Base-by-base conservation (phyloP, 2,329 filamentous ascomycete species). In the Pseudocercospora macadamiae region DNA sequence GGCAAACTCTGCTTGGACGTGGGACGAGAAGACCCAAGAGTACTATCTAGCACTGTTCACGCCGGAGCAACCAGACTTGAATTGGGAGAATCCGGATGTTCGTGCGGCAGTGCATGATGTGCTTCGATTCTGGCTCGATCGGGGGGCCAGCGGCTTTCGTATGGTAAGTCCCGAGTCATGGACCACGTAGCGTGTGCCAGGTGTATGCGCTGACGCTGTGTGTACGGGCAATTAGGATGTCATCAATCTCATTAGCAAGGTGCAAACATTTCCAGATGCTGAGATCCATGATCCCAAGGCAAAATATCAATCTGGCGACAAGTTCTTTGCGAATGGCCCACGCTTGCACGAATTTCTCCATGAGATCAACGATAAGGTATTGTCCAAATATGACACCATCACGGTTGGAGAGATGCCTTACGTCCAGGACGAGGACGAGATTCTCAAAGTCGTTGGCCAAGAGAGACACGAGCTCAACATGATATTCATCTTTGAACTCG, bases 331-430 rank as follows among this genome's bases (percentile, higher is more conserved):
- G 57, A 86, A 86, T 51, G 84, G 84, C 0, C 84, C 84, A 0
- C 75, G 82, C 2, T 74, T 86, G 53, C 83, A 86, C 64, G 83
- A 86, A 54, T 86, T 78, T 61, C 73, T 87, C 51, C 77, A 79
- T 44, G 83, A 81, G 28, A 76, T 86, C 55, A 78, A 84, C 4
- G 70, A 75, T 30, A 76, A 78, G 18, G 78, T 86, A 0, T 72
- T 87, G 1, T 77, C 78, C 48, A 78, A 84, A 54, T 86, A 86
- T 63, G 79, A 82, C 64, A 80, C 83, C 2, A 82, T 86, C 58
- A 84, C 83, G 8, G 83, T 86, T 0, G 84, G 84, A 19, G 84
- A 86, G 67, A 86, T 86, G 82, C 83, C 84, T 0, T 81, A 79
- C 51, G 77, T 80, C 12, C 72, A 74, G 7, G 76, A 80, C 59